Percentiles rank a stretch among this genome's conserved stretches.
Evolutionary conservation across 176 grass and related monocot genomes (phyloP).

Genomic region (Carex pumila): DNA sequence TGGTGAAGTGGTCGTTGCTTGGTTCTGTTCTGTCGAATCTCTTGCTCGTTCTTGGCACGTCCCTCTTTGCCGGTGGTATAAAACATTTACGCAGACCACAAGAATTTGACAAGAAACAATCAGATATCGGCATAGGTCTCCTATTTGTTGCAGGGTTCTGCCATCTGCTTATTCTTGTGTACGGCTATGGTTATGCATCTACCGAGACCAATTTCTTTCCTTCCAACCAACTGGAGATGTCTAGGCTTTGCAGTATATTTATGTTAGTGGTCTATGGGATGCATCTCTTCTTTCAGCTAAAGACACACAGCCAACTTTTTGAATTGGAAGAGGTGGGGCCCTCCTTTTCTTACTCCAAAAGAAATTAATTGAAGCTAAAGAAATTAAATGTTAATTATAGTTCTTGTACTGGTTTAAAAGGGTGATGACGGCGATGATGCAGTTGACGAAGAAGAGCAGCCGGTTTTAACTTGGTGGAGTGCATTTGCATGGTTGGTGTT

Average conservation of each 20-base stretch:
- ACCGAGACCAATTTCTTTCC: constrained; percentile 18
- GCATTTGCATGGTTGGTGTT: constrained; percentile 57
- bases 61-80: constrained; percentile 72
- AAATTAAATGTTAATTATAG: background rate
- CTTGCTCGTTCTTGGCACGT: constrained; percentile 81
- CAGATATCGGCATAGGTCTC: constrained; percentile 63
- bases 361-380: background rate
- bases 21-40: constrained; percentile 94
- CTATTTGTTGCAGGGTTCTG: constrained; percentile 75
- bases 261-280: constrained; percentile 78
- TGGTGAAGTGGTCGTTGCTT: constrained; percentile 86
- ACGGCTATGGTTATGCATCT: constrained; percentile 42
- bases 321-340: constrained; percentile 52
- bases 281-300: constrained; percentile 96
- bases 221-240: constrained; percentile 46
- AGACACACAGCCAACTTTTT: constrained; percentile 82
- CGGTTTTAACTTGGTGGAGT: constrained; percentile 45
- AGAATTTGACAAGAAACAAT: constrained; percentile 60
- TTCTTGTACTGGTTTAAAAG: background rate
- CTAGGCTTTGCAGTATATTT: constrained; percentile 66
- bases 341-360: background rate
- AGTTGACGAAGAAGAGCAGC: constrained; percentile 42
- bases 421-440: constrained; percentile 44
- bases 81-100: constrained; percentile 48
- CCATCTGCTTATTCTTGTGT: constrained; percentile 63